Evolutionary conservation across 1,284 basidiomycete genomes (phyloP).

Genomic region (Ganoderma lingzhi): DNA sequence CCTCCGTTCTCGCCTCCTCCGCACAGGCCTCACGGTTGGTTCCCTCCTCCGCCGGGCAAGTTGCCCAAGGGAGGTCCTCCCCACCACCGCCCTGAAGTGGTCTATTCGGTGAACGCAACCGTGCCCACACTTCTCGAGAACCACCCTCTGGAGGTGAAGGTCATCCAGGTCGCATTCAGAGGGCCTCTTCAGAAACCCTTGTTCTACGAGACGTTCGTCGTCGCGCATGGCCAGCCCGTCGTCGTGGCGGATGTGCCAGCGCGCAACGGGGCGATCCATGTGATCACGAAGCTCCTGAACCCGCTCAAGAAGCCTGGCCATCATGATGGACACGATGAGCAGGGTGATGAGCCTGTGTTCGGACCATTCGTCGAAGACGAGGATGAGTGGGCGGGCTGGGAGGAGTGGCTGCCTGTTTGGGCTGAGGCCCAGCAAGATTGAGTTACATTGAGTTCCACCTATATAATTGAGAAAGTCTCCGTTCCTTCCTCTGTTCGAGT

Average conservation of each 20-base stretch:
- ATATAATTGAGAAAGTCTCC: not conserved
- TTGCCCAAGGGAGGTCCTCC: not conserved
- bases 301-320: conserved; percentile 39
- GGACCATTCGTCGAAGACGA: conserved; percentile 26
- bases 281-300: conserved; percentile 59
- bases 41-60: conserved; percentile 10
- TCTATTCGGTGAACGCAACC: conserved; percentile 54
- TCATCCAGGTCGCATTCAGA: conserved; percentile 57
- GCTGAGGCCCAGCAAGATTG: conserved; percentile 37
- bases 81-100: conserved; percentile 41
- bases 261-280: conserved; percentile 71
- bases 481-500: not conserved
- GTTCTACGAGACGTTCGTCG: conserved; percentile 55
- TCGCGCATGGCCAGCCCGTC: conserved; percentile 60
- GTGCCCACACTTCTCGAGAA: conserved; percentile 59
- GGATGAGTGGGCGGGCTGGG: conserved; percentile 66
- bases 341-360: not conserved
- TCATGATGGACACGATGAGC: conserved; percentile 1
- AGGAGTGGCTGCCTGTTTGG: conserved; percentile 58
- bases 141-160: conserved; percentile 55
- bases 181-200: conserved; percentile 40
- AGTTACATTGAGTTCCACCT: not conserved
- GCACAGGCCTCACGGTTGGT: conserved; percentile 5
- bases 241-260: conserved; percentile 60
- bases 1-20: conserved; percentile 7